Base-by-base conservation (phyloP, 2,329 filamentous ascomycete species). In the Passalora sequoiae region DNA sequence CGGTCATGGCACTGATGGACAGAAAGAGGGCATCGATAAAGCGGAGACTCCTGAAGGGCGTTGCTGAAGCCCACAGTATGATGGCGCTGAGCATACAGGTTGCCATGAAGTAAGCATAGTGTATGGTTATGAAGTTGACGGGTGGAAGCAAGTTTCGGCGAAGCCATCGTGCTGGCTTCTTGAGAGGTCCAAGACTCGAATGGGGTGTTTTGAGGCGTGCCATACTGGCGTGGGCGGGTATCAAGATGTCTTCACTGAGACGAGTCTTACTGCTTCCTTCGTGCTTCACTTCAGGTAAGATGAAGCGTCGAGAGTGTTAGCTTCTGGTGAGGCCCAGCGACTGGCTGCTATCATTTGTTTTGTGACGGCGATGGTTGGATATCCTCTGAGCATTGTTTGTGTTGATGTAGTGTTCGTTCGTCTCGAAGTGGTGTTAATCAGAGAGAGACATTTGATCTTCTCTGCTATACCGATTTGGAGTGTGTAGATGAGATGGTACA, bases 21-120 rank as follows among this genome's bases (percentile, higher is more conserved):
- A 86, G 63, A 59, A 86, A 86, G 12, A 86, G 62, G n/a, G 77
- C 73, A 58, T 86, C 81, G 27, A 73, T 72, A 61, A 81, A 86
- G 33, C 33, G 64, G 38, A 86, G 69, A 49, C 69, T 75, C 40
- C 66, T 61, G 13, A 63, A 58, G 1, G 77, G 75, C 1, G 69
- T 69, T 1, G 77, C 78, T 0, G 73, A 69, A 6, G 69, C 72
- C 72, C 75, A 86, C 56, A 85, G 81, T 39, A 86, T 72, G 44
- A 77, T 51, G 10, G 80, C 80, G 39, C 69, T 70, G 15, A 82
- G 21, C 4, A 84, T 58, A 39, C 70, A 72, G 5, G 74, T 73
- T 8, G 66, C 46, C 47, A 83, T 69, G 60, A 86, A 86, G 64
- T 85, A 86, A 38, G 71, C 60, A 64, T 84, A 84, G 59, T 86